Evolutionary conservation across 169 alveolate genomes (phyloP).

Genomic region (Condylostoma magnum): DNA sequence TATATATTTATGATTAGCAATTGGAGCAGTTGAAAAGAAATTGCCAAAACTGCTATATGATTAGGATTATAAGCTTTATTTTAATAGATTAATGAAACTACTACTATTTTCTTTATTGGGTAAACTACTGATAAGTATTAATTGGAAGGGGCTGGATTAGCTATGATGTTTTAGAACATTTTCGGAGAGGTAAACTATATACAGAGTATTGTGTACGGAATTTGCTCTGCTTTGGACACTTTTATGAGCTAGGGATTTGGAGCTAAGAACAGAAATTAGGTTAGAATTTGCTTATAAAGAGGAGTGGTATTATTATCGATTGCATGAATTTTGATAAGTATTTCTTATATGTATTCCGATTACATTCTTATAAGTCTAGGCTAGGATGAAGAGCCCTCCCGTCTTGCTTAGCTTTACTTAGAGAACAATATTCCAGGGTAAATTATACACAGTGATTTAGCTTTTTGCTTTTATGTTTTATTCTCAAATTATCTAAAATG

Average conservation of each 20-base stretch:
- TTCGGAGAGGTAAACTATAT: neutral
- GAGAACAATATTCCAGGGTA: neutral
- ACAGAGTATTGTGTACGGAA: neutral
- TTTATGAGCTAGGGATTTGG: neutral
- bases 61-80: neutral
- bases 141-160: conserved; percentile 2
- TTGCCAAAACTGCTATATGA: neutral
- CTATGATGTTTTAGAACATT: neutral
- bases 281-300: neutral
- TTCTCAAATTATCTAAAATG: neutral
- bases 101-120: neutral
- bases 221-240: neutral
- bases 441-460: too few relatives aligned
- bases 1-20: too few relatives aligned
- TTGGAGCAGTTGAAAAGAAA: too few relatives aligned
- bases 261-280: neutral
- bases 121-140: neutral
- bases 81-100: neutral
- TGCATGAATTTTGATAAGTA: neutral
- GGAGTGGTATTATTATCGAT: neutral
- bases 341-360: neutral
- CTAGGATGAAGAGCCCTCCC: neutral
- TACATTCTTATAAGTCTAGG: neutral
- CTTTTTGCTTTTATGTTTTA: neutral
- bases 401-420: neutral